phyloP scores from a whole-genome alignment of 2,329 filamentous ascomycete genomes.

The Neonectria neomacrospora region DNA sequence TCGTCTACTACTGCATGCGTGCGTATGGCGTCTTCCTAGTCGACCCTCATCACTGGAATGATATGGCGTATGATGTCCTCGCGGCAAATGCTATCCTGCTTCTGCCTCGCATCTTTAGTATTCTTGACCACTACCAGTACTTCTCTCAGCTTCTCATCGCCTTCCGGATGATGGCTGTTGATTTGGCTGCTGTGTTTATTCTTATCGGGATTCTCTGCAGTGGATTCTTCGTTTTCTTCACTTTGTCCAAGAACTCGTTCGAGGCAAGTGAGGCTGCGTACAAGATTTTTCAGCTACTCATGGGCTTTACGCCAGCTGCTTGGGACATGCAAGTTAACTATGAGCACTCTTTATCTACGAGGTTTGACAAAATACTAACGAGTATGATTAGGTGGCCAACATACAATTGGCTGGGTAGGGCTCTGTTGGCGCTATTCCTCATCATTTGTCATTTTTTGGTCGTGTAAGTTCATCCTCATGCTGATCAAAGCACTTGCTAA shows the following conservation, averaged over 20 bases:
- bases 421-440: slow-evolving; percentile 82
- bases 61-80: slow-evolving; percentile 92
- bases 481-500: slow-evolving; percentile 10
- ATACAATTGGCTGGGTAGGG: slow-evolving; percentile 82
- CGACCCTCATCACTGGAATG: slow-evolving; percentile 78
- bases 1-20: slow-evolving; percentile 90
- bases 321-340: slow-evolving; percentile 78
- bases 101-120: slow-evolving; percentile 89
- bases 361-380: slow-evolving; percentile 27
- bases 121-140: slow-evolving; percentile 94
- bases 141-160: slow-evolving; percentile 95
- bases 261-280: slow-evolving; percentile 83
- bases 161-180: slow-evolving; percentile 92
- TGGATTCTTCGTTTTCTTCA: slow-evolving; percentile 96
- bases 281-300: slow-evolving; percentile 90
- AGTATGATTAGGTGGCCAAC: slow-evolving; percentile 64
- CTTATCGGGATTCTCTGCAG: slow-evolving; percentile 89
- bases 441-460: slow-evolving; percentile 96
- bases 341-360: neutral
- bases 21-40: slow-evolving; percentile 88
- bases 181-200: slow-evolving; percentile 85
- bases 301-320: slow-evolving; percentile 95
- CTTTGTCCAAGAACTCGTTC: slow-evolving; percentile 77
- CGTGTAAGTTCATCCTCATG: slow-evolving; percentile 63
- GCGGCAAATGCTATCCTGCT: slow-evolving; percentile 90